These are phyloP conservation scores for Cutaneotrichosporon sp. DNA, from an alignment of 1,284 basidiomycete genomes.

Conservation along the genomic window DNA sequence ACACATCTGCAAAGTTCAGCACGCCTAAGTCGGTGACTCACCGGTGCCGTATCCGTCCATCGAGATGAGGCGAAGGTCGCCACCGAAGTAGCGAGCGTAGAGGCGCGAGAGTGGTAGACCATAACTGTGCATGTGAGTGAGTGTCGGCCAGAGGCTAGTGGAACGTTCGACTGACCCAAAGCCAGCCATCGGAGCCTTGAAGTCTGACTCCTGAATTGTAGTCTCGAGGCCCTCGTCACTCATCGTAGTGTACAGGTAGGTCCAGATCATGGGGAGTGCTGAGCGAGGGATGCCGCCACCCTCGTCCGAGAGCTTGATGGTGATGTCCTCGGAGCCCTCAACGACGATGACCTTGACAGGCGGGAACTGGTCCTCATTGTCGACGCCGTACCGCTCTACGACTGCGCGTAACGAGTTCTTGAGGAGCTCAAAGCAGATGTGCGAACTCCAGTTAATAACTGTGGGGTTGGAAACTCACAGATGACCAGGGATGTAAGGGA, in stretches of 20 bases:
- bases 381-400: slow-evolving; percentile 80
- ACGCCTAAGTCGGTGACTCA: slow-evolving; percentile 54
- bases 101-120: slow-evolving; percentile 85
- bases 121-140: slow-evolving; percentile 59
- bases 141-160: slow-evolving; percentile 69
- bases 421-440: slow-evolving; percentile 97
- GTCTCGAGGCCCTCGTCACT: slow-evolving; percentile 81
- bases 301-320: slow-evolving; percentile 96
- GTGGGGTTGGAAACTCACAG: slow-evolving; percentile 54
- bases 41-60: slow-evolving; percentile 71
- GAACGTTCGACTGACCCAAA: slow-evolving; percentile 74
- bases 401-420: slow-evolving; percentile 98
- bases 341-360: slow-evolving; percentile 97
- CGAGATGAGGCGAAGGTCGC: slow-evolving; percentile 90
- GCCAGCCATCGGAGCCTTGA: slow-evolving; percentile 97
- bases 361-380: slow-evolving; percentile 77
- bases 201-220: slow-evolving; percentile 85
- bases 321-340: slow-evolving; percentile 90
- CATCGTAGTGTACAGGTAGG: slow-evolving; percentile 96
- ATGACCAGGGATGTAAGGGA: slow-evolving; percentile 96
- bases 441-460: slow-evolving; percentile 56
- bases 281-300: slow-evolving; percentile 93
- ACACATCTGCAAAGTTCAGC: slow-evolving; percentile 60
- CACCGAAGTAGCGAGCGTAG: slow-evolving; percentile 66
- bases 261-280: slow-evolving; percentile 95